These are phyloP conservation scores for Termitomyces sp. DNA, from an alignment of 768 basidiomycete species.

Conservation along the genomic window DNA sequence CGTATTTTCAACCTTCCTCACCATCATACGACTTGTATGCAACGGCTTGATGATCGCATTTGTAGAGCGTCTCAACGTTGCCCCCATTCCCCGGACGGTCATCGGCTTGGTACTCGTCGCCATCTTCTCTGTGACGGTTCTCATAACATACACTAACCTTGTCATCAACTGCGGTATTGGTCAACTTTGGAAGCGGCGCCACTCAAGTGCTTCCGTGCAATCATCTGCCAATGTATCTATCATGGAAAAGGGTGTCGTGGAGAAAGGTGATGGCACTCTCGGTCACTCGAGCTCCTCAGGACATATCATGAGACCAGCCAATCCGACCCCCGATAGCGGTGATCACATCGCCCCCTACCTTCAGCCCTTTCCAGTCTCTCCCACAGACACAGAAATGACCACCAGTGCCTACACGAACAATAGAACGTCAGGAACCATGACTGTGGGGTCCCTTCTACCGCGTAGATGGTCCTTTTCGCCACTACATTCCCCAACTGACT, in stretches of 20 bases:
- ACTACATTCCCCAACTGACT: constrained; percentile 17
- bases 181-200: constrained; percentile 27
- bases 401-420: constrained; percentile 33
- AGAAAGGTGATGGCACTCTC: constrained; percentile 31
- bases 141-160: constrained; percentile 70
- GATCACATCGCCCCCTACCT: constrained; percentile 37
- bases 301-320: constrained; percentile 37
- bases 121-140: constrained; percentile 66
- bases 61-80: constrained; percentile 58
- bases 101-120: constrained; percentile 76
- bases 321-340: constrained; percentile 54
- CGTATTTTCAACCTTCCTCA: constrained; percentile 64
- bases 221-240: constrained; percentile 33
- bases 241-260: constrained; percentile 41
- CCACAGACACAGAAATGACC: constrained; percentile 33
- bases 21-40: constrained; percentile 65
- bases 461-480: constrained; percentile 37
- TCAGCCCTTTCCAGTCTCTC: constrained; percentile 46
- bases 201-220: constrained; percentile 1
- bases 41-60: constrained; percentile 78
- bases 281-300: constrained; percentile 13
- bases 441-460: constrained; percentile 37
- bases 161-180: constrained; percentile 46
- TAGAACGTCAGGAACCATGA: constrained; percentile 33
- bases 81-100: constrained; percentile 76